phyloP scores from a whole-genome alignment of 2,329 filamentous ascomycete species.

The Penicillium griseofulvum region DNA sequence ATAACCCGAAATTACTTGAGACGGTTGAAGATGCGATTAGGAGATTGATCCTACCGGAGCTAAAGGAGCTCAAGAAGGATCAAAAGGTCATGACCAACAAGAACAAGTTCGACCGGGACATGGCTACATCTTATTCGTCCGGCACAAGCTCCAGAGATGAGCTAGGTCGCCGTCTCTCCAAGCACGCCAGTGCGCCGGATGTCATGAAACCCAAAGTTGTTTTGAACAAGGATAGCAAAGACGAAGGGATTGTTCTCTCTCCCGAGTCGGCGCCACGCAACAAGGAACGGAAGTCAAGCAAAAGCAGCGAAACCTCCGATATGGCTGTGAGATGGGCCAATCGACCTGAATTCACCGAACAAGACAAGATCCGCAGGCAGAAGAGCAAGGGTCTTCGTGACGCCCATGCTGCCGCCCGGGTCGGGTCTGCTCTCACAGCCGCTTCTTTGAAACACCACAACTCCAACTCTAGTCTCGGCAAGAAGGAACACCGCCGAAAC shows the following conservation, averaged over 20 bases:
- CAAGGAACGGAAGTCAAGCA: slow-evolving; percentile 55
- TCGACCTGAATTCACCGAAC: slow-evolving; percentile 49
- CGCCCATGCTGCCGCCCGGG: slow-evolving; percentile 54
- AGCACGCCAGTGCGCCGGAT: slow-evolving; percentile 61
- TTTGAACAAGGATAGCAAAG: slow-evolving; percentile 57
- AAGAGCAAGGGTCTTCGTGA: slow-evolving; percentile 57
- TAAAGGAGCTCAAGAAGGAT: slow-evolving; percentile 87
- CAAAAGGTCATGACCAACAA: slow-evolving; percentile 73
- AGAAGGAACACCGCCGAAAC: slow-evolving; percentile 28
- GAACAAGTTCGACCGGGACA: slow-evolving; percentile 64
- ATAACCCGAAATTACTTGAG: slow-evolving; percentile 85
- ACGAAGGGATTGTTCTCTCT: slow-evolving; percentile 58
- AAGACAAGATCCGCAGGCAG: slow-evolving; percentile 53
- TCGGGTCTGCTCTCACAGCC: slow-evolving; percentile 58
- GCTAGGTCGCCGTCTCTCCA: slow-evolving; percentile 55
- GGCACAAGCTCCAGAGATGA: slow-evolving; percentile 57
- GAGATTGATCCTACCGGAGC: slow-evolving; percentile 82
- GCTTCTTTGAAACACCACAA: slow-evolving; percentile 64
- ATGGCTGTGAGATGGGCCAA: slow-evolving; percentile 45
- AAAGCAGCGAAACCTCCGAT: slow-evolving; percentile 50
- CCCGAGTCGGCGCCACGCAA: slow-evolving; percentile 51
- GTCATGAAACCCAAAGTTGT: slow-evolving; percentile 62
- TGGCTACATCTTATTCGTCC: slow-evolving; percentile 60
- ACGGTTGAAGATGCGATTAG: slow-evolving; percentile 93
- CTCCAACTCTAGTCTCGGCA: slow-evolving; percentile 58